phyloP scores from a whole-genome alignment of 345 rosid species.

The Populus euphratica region DNA sequence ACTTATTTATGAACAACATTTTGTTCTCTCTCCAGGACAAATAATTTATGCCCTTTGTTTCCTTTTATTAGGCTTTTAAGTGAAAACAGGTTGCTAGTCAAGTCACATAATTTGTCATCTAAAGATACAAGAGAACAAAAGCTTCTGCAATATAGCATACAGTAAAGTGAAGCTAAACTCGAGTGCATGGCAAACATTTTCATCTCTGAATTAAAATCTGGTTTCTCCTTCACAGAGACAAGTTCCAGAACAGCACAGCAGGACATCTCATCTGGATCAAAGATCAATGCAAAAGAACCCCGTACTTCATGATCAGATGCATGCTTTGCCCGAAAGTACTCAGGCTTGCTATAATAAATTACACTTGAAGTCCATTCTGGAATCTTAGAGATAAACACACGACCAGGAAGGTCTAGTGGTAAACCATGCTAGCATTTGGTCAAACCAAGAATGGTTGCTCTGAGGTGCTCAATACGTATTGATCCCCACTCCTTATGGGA shows the following conservation, averaged over 20 bases:
- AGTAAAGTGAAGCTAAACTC: constrained; percentile 34
- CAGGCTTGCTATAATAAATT: constrained; percentile 51
- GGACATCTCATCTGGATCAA: constrained; percentile 41
- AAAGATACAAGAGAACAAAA: not conserved
- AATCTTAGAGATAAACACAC: constrained; percentile 75
- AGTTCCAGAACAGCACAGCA: constrained; percentile 86
- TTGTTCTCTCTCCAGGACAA: not conserved
- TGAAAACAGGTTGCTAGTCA: not conserved
- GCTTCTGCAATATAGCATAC: not conserved
- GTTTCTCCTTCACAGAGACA: constrained; percentile 73
- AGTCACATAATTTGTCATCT: not conserved
- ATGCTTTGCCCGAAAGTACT: constrained; percentile 58
- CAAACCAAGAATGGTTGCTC: constrained; percentile 78
- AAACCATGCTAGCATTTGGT: constrained; percentile 58
- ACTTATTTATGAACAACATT: not conserved
- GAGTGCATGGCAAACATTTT: constrained; percentile 19
- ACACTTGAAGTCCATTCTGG: constrained; percentile 93
- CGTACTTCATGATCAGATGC: constrained; percentile 60
- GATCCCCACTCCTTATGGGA: constrained; percentile 62
- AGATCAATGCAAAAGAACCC: constrained; percentile 71
- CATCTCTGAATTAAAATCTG: constrained; percentile 73
- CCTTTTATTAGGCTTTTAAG: not conserved
- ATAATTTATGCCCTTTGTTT: not conserved
- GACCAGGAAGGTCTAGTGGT: constrained; percentile 80
- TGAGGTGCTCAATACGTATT: constrained; percentile 56